Conservation (phyloP, 345 rosid species). For the Brassica nigra region DNA sequence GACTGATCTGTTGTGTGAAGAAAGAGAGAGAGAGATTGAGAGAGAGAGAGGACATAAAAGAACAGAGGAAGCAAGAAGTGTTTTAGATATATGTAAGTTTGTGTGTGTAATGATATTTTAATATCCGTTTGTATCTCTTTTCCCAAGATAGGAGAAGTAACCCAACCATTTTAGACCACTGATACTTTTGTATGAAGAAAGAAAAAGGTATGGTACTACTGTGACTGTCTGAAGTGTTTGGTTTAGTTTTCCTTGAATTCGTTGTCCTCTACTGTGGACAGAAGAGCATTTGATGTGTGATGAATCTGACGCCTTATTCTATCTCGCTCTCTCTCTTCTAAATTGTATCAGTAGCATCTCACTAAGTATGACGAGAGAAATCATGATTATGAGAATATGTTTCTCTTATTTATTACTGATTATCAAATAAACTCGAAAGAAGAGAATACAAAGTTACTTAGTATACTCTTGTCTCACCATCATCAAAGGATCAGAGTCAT, state of each 20-base stretch:
- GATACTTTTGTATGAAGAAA: constrained; percentile 33
- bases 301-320: not conserved
- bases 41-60: constrained; percentile 6
- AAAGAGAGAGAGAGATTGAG: not conserved
- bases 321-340: not conserved
- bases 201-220: not conserved
- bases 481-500: constrained; percentile 94
- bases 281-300: not conserved
- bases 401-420: constrained; percentile 12
- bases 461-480: constrained; percentile 76
- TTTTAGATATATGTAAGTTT: constrained; percentile 47
- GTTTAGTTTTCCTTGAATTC: constrained; percentile 30
- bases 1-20: constrained; percentile 37
- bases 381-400: not conserved
- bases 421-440: not conserved
- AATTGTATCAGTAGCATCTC: not conserved
- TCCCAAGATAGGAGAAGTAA: constrained; percentile 43
- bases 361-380: not conserved
- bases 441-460: constrained; percentile 3
- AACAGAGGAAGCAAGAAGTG: constrained; percentile 40
- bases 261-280: not conserved
- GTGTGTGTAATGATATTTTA: constrained; percentile 45
- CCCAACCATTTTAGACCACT: constrained; percentile 40
- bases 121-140: constrained; percentile 35
- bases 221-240: constrained; percentile 31